Evolutionary conservation across 164 flowering plant genomes (phyloP), one percentile per base, ranked within the genome.

Genomic region (Chimonanthus salicifolius): DNA sequence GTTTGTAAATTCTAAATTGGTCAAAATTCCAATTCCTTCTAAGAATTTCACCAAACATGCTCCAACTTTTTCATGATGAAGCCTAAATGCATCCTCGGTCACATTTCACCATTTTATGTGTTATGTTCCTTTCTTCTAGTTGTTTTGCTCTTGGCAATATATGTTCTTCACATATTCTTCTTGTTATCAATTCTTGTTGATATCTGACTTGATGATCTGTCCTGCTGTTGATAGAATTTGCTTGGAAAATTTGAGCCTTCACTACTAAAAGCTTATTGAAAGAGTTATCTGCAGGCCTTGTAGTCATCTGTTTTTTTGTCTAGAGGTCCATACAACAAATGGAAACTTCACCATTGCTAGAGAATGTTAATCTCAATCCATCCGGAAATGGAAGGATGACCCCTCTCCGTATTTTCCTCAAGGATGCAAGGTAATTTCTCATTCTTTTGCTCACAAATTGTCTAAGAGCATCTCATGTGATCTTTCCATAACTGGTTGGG

Each of bases 361-460:
- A 74, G 44, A 82, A 80, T 76, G 77, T 64, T 74, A 78, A 70
- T 68, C 6, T 70, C 46, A 67, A 64, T 68, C 51, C 75, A n/a
- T 15, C 79, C 4, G 49, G n/a, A 45, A 49, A 49, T 3, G 79
- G 58, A 74, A 77, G 63, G 71, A 82, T 73, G 75, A 74, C 49
- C 16, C 83, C 85, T 1, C 48, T 80, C 6, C 67, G 44, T 49
- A 77, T 83, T 76, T 82, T 85, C 75, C 79, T 83, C 71, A 84
- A 78, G 71, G 78, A 85, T 83, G 76, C 75, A 70, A 87, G 87
- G 90, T 86, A 80, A 10, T 4, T 43, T 62, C 69, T 69, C 60
- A 44, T 16, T 68, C 8, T 58, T 20, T 62, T 18, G 33, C 65
- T 18, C 7, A 58, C 16, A 58, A 33, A 33, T 33, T 33, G 33